Conservation (phyloP, 1,284 basidiomycete genomes). For the Termitomyces sp. region DNA sequence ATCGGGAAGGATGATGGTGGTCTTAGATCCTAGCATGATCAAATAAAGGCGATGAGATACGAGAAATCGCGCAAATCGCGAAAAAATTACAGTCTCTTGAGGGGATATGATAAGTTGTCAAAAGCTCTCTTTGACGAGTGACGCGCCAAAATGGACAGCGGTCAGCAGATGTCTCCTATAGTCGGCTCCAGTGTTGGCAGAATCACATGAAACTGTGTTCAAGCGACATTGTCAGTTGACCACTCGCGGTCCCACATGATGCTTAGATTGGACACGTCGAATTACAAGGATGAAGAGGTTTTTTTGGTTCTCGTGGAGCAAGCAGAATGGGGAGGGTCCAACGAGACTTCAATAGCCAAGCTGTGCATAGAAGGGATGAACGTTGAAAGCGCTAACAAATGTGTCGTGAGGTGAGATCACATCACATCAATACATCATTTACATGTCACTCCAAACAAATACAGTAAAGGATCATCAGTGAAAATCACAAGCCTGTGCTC, state of each 20-base stretch:
- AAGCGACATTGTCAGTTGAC: constrained; percentile 2
- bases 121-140: background rate
- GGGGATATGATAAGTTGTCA: background rate
- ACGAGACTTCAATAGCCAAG: background rate
- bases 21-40: constrained; percentile 14
- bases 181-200: background rate
- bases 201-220: constrained; percentile 3
- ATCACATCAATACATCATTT: background rate
- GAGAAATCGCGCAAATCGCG: background rate
- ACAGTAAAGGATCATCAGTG: background rate
- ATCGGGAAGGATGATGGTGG: constrained; percentile 2
- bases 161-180: background rate
- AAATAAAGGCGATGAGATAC: constrained; percentile 11
- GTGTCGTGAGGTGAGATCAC: too few species aligned
- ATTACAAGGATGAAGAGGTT: background rate
- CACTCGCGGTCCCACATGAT: background rate
- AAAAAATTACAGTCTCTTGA: background rate
- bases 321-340: background rate
- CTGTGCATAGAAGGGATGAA: background rate
- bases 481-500: constrained; percentile 6
- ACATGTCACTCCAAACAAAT: background rate
- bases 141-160: background rate
- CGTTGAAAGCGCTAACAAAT: background rate
- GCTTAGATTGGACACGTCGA: background rate
- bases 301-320: background rate